Evolutionary conservation across 163 green algal genomes (phyloP).

Genomic region (Volvox carteri): DNA sequence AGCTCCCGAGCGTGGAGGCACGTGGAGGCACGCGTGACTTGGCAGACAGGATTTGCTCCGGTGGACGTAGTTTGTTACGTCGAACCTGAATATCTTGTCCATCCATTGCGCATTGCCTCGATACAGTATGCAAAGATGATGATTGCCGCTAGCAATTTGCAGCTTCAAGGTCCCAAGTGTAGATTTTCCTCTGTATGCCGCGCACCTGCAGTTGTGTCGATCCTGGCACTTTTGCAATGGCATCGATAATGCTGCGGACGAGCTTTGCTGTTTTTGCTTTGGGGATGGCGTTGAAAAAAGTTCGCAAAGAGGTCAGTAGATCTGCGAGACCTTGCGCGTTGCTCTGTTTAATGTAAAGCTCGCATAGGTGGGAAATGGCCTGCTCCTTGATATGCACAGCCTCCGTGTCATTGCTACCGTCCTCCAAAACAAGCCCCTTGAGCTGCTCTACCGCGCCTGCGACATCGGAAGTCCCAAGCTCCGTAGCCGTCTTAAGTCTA

Average conservation of each 20-base stretch:
- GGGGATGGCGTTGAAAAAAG: slow-evolving; percentile 91
- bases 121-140: too few species aligned
- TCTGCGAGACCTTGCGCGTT: slow-evolving; percentile 80
- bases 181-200: too few species aligned
- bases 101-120: too few species aligned
- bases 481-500: slow-evolving; percentile 35
- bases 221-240: slow-evolving; percentile 91
- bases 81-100: too few species aligned
- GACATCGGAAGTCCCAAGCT: slow-evolving; percentile 36
- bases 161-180: too few species aligned
- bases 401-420: slow-evolving; percentile 66
- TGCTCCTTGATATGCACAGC: slow-evolving; percentile 89
- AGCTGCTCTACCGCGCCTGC: slow-evolving; percentile 15
- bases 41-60: too few species aligned
- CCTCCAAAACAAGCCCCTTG: slow-evolving; percentile 29
- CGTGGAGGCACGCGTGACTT: too few species aligned
- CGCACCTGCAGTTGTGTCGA: slow-evolving; percentile 90
- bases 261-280: slow-evolving; percentile 99
- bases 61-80: too few species aligned
- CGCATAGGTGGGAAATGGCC: slow-evolving; percentile 81
- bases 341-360: slow-evolving; percentile 82
- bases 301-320: slow-evolving; percentile 91
- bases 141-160: too few species aligned
- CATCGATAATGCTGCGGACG: slow-evolving; percentile 95
- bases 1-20: too few species aligned